Percentiles rank a stretch among this genome's conserved stretches.
Conservation (phyloP, 2,329 filamentous ascomycete species). For the Diaporthe citrichinensis region DNA sequence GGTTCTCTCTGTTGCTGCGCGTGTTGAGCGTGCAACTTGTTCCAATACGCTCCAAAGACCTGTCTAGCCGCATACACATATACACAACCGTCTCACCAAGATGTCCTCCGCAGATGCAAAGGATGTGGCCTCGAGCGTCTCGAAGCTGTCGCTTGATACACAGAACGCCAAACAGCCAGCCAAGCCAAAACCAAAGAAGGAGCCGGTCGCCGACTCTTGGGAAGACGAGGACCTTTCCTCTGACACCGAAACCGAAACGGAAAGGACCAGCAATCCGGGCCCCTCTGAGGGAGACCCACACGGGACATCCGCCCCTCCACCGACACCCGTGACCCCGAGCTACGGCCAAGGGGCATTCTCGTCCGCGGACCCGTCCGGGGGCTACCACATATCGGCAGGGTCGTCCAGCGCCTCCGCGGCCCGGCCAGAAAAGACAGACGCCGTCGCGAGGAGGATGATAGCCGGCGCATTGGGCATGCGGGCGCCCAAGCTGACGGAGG, state of each 20-base stretch:
- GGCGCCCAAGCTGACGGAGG: constrained; percentile 85
- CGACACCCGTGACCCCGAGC: constrained; percentile 75
- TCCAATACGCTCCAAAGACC: not conserved
- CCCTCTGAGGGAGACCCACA: constrained; percentile 42
- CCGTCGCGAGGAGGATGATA: constrained; percentile 90
- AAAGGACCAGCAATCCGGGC: constrained; percentile 46
- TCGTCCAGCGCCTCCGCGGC: constrained; percentile 36
- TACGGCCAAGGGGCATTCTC: constrained; percentile 46
- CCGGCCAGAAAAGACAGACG: constrained; percentile 92
- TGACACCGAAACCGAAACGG: constrained; percentile 55
- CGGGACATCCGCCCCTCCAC: constrained; percentile 68
- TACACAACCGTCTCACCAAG: not conserved
- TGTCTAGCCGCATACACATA: not conserved
- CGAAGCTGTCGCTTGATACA: constrained; percentile 50
- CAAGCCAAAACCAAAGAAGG: constrained; percentile 53
- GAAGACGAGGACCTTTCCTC: constrained; percentile 76
- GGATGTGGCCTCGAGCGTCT: constrained; percentile 44
- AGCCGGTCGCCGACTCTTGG: constrained; percentile 78
- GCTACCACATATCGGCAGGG: constrained; percentile 4
- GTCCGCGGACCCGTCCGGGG: constrained; percentile 31
- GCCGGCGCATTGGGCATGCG: constrained; percentile 87
- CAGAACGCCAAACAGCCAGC: constrained; percentile 43
- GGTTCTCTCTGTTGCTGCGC: not conserved
- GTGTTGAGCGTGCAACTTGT: not conserved
- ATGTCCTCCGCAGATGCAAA: constrained; percentile 41